Evolutionary conservation across 2,329 filamentous ascomycete genomes (phyloP).

Genomic region (Parafenestella ontariensis): DNA sequence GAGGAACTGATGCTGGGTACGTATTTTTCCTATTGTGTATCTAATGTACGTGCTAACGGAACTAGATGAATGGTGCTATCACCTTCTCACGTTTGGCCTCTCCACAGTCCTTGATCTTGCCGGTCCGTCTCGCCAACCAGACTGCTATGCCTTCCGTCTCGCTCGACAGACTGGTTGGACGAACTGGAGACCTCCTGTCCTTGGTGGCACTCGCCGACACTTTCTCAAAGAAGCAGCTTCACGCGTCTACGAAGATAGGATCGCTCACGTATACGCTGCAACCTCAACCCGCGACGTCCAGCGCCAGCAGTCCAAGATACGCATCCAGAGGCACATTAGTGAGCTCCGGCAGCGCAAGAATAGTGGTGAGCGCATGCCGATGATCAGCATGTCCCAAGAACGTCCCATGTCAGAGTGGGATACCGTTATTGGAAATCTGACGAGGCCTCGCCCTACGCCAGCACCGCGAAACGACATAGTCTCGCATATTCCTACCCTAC

Average conservation of each 20-base stretch:
- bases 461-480: conserved; percentile 32
- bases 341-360: conserved; percentile 51
- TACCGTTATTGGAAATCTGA: conserved; percentile 42
- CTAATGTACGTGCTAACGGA: conserved; percentile 18
- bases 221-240: conserved; percentile 69
- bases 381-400: conserved; percentile 52
- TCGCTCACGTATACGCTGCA: conserved; percentile 45
- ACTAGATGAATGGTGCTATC: conserved; percentile 67
- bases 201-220: conserved; percentile 57
- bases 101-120: conserved; percentile 62
- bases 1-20: conserved; percentile 63
- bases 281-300: conserved; percentile 46
- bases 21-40: conserved; percentile 3
- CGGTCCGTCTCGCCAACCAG: conserved; percentile 44
- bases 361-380: conserved; percentile 42
- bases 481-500: conserved; percentile 39
- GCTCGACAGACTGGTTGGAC: conserved; percentile 64
- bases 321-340: conserved; percentile 51
- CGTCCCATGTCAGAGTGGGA: conserved; percentile 50
- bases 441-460: conserved; percentile 25
- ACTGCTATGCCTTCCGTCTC: conserved; percentile 57
- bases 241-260: conserved; percentile 64
- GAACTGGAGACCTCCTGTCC: conserved; percentile 59
- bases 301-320: conserved; percentile 51
- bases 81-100: conserved; percentile 66